phyloP scores from a whole-genome alignment of 192 early-diverging fungal species.

The Coemansia sp. region DNA sequence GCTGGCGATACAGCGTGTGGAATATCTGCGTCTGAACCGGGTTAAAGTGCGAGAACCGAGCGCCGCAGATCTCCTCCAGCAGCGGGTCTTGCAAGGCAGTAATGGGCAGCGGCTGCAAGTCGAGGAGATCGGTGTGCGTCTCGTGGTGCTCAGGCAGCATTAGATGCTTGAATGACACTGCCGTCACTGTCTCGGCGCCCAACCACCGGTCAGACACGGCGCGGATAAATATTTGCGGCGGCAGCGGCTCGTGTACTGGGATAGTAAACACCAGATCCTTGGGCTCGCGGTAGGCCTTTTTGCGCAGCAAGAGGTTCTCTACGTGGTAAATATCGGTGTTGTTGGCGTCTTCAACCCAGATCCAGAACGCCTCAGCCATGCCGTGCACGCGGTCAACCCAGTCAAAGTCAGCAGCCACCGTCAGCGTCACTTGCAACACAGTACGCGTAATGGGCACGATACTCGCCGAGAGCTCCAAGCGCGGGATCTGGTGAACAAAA shows the following conservation, averaged over 20 bases:
- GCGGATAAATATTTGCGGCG: conserved; percentile 89
- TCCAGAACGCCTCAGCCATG: conserved; percentile 88
- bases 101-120: conserved; percentile 89
- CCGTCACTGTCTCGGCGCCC: conserved; percentile 80
- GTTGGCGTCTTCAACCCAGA: conserved; percentile 93
- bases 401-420: conserved; percentile 82
- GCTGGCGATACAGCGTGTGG: conserved; percentile 89
- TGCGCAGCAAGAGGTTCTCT: conserved; percentile 84
- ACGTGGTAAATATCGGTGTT: conserved; percentile 89
- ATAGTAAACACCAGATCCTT: conserved; percentile 83
- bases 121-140: conserved; percentile 89
- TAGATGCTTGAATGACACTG: conserved; percentile 91
- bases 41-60: conserved; percentile 95
- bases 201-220: conserved; percentile 96
- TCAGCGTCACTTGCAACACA: conserved; percentile 82
- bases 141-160: conserved; percentile 85
- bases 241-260: conserved; percentile 88
- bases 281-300: conserved; percentile 66
- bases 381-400: conserved; percentile 97
- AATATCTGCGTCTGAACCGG: conserved; percentile 99
- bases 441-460: conserved; percentile 93
- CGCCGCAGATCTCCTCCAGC: conserved; percentile 82
- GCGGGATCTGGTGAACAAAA: conserved; percentile 85
- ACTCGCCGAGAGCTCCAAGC: conserved; percentile 73
- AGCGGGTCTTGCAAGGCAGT: conserved; percentile 77